Conservation (phyloP, 164 flowering plant species). For the Aristolochia californica region DNA sequence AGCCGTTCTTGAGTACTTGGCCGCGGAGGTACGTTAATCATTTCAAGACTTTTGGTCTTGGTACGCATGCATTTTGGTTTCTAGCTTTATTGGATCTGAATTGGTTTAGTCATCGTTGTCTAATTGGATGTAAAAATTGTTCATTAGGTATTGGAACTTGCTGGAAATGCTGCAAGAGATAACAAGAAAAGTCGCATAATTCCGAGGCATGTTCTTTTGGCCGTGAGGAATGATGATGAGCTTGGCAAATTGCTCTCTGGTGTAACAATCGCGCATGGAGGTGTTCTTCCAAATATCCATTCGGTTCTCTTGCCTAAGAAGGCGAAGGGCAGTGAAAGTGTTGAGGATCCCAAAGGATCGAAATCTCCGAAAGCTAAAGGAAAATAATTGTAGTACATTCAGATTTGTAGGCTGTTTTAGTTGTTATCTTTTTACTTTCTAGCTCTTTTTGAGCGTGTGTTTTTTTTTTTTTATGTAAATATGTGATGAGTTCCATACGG, state of each 20-base stretch:
- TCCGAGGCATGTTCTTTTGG: conserved; percentile 28
- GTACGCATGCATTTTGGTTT: too few species aligned
- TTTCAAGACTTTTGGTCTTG: too few species aligned
- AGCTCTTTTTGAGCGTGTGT: too few species aligned
- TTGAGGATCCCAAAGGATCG: not conserved
- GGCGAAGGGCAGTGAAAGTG: not conserved
- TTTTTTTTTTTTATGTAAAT: too few species aligned
- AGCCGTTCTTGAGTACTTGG: conserved; percentile 51
- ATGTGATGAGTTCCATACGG: too few species aligned
- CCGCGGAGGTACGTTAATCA: conserved; percentile 49
- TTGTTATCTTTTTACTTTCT: too few species aligned
- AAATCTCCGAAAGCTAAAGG: conserved; percentile 1
- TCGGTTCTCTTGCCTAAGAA: conserved; percentile 25
- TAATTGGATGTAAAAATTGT: not conserved
- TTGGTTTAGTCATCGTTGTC: too few species aligned
- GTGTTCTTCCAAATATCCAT: conserved; percentile 27
- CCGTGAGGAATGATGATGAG: conserved; percentile 30
- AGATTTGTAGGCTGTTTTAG: too few species aligned
- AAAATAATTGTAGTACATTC: too few species aligned
- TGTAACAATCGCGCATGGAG: conserved; percentile 25
- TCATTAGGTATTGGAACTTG: conserved; percentile 26
- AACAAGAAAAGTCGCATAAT: conserved; percentile 30
- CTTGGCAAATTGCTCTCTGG: conserved; percentile 22
- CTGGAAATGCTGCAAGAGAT: conserved; percentile 33
- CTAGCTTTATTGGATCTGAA: too few species aligned